Evolutionary conservation across 129 eudicot species (phyloP), one percentile per base, ranked within the genome.

Genomic region (Tagetes erecta): DNA sequence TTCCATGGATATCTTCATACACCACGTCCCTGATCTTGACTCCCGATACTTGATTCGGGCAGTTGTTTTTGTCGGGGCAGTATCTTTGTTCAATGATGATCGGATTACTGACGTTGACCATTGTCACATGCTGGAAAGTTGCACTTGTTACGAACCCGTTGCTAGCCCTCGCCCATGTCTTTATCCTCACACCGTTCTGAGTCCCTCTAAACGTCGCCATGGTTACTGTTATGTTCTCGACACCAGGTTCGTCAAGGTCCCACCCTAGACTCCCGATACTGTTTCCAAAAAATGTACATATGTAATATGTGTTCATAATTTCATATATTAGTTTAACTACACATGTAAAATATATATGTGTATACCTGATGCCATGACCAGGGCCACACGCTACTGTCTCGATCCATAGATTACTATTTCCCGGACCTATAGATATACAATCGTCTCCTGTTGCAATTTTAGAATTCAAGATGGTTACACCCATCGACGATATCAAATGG

Each of bases 311-410:
- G n/a, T 47, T 34, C 20, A 20, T 55, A 56, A 27, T 6, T 57
- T 57, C 20, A 20, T 55, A 56, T 56, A 30, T 57, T 57, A 30
- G 64, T 57, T 57, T 57, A 6, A 31, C 31, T 30, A 57, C 7
- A 57, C 38, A 31, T 57, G 36, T 57, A 27, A 57, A 57, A 12
- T 30, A 30, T 57, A 57, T 27, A 2, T 3, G 8, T 3, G 8
- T 31, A 20, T 55, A 87, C 92, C 92, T 87, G 12, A 87, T 84
- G 58, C 92, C 92, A 34, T 87, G 81, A 76, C 92, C 89, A 41
- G 92, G 92, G 75, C 89, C 92, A 6, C 92, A 87, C 0, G 34
- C 60, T 11, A 77, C 75, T 58, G 79, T 75, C 51, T 87, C 78
- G 55, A 85, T 85, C 87, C 82, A 80, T 9, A 87, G 52, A 62